These are phyloP conservation scores for Ilex asprella DNA, from an alignment of 257 asterid genomes.

Conservation along the genomic window DNA sequence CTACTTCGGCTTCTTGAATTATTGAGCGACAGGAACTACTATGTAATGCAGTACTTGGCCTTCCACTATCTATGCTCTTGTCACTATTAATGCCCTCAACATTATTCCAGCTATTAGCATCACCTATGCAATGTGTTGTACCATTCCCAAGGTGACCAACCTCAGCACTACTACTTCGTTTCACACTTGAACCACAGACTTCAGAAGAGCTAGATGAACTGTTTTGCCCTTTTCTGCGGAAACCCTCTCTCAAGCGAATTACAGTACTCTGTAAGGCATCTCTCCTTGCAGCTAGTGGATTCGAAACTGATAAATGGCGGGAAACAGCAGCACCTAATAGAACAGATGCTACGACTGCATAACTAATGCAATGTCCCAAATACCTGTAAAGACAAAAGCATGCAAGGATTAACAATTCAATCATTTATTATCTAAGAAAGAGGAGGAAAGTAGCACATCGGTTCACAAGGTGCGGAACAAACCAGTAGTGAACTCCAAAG, in stretches of 20 bases:
- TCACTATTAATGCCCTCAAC: slow-evolving; percentile 84
- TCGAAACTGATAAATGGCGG: slow-evolving; percentile 78
- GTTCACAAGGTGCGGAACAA: slow-evolving; percentile 20
- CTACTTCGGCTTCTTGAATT: slow-evolving; percentile 90
- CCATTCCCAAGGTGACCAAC: slow-evolving; percentile 78
- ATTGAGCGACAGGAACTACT: slow-evolving; percentile 91
- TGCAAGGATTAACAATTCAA: background rate
- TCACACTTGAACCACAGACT: slow-evolving; percentile 96
- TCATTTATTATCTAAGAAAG: no score
- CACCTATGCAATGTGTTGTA: slow-evolving; percentile 64
- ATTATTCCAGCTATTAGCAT: slow-evolving; percentile 70
- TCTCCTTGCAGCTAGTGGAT: slow-evolving; percentile 92
- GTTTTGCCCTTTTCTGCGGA: slow-evolving; percentile 80
- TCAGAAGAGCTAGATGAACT: slow-evolving; percentile 95
- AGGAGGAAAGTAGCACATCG: background rate
- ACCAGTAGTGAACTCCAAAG: slow-evolving; percentile 99
- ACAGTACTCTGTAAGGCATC: slow-evolving; percentile 97
- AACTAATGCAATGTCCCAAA: slow-evolving; percentile 94
- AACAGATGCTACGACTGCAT: slow-evolving; percentile 95
- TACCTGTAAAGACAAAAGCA: slow-evolving; percentile 47
- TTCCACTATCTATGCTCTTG: slow-evolving; percentile 89
- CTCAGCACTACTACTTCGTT: slow-evolving; percentile 98
- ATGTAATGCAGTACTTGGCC: slow-evolving; percentile 75
- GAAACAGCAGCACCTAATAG: slow-evolving; percentile 96
- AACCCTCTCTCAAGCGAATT: slow-evolving; percentile 92